Conservation (phyloP, 2,329 filamentous ascomycete genomes). For the Dactylellina leptospora region DNA sequence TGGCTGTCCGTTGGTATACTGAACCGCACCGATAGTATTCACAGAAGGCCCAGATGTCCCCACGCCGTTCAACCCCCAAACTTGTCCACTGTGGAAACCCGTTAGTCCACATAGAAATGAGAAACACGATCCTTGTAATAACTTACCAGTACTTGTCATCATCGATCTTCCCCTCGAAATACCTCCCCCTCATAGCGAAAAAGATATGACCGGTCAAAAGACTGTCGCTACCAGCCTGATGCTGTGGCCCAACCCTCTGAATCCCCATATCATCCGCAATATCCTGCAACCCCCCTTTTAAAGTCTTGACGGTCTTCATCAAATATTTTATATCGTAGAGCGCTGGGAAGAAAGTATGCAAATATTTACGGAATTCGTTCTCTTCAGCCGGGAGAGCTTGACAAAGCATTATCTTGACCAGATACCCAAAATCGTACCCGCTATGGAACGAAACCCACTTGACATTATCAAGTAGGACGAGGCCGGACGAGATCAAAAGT, state of each 20-base stretch:
- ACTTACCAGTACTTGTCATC: conserved; percentile 57
- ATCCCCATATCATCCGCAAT: conserved; percentile 93
- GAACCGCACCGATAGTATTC: conserved; percentile 33
- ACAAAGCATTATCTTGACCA: conserved; percentile 91
- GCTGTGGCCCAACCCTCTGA: conserved; percentile 83
- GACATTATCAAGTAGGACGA: conserved; percentile 86
- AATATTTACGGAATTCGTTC: conserved; percentile 83
- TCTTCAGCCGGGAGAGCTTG: conserved; percentile 87
- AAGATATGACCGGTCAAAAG: conserved; percentile 93
- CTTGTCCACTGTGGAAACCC: conserved; percentile 54
- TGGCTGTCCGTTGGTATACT: conserved; percentile 47
- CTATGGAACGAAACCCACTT: conserved; percentile 98
- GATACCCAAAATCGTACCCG: conserved; percentile 96
- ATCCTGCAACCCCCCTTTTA: conserved; percentile 90
- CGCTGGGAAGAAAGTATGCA: conserved; percentile 91
- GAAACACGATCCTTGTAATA: not conserved
- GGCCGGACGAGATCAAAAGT: conserved; percentile 86
- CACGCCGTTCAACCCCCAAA: conserved; percentile 57
- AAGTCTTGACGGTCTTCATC: conserved; percentile 85
- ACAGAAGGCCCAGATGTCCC: conserved; percentile 52
- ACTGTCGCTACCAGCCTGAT: conserved; percentile 93
- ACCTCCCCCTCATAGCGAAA: conserved; percentile 73
- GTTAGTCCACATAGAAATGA: conserved; percentile 9
- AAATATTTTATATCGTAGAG: conserved; percentile 97
- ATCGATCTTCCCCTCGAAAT: conserved; percentile 57